A percentile compares a stretch with the other conserved stretches of the same genome.
phyloP scores from a whole-genome alignment of 2,329 filamentous ascomycete genomes.

The Akanthomyces dipterigenus region DNA sequence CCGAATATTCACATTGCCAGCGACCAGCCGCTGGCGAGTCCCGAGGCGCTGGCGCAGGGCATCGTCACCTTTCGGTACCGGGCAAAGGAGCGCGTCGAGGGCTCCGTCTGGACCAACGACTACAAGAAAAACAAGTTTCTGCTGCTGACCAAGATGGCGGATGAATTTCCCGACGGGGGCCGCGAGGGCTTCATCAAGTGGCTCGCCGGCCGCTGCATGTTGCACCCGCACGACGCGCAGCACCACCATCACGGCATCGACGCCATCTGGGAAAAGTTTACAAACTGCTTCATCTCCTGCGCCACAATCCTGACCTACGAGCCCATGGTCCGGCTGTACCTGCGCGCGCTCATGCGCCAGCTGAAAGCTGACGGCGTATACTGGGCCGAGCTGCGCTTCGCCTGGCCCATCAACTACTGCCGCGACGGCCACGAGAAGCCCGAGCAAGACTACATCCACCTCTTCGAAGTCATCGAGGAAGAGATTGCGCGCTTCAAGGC shows the following conservation, averaged over 20 bases:
- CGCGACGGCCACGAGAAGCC: conserved; percentile 56
- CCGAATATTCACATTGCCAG: conserved; percentile 67
- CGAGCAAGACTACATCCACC: conserved; percentile 60
- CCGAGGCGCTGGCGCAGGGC: conserved; percentile 46
- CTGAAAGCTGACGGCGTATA: conserved; percentile 75
- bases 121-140: conserved; percentile 58
- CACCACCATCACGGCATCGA: conserved; percentile 78
- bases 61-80: conserved; percentile 57
- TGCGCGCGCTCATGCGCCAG: conserved; percentile 63
- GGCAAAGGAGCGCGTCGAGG: conserved; percentile 35
- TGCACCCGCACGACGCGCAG: conserved; percentile 65
- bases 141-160: conserved; percentile 55
- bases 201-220: conserved; percentile 66
- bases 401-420: conserved; percentile 66
- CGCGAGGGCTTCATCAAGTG: conserved; percentile 66
- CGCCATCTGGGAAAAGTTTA: conserved; percentile 79
- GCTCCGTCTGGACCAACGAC: conserved; percentile 56
- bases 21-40: conserved; percentile 48
- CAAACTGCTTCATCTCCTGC: conserved; percentile 65
- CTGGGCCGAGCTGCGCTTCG: conserved; percentile 74
- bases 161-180: conserved; percentile 68
- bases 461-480: conserved; percentile 69
- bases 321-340: conserved; percentile 73
- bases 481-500: conserved; percentile 71
- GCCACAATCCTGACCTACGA: conserved; percentile 79